Evolutionary conservation across 768 basidiomycete genomes (phyloP).

Genomic region (Collybia sp.): DNA sequence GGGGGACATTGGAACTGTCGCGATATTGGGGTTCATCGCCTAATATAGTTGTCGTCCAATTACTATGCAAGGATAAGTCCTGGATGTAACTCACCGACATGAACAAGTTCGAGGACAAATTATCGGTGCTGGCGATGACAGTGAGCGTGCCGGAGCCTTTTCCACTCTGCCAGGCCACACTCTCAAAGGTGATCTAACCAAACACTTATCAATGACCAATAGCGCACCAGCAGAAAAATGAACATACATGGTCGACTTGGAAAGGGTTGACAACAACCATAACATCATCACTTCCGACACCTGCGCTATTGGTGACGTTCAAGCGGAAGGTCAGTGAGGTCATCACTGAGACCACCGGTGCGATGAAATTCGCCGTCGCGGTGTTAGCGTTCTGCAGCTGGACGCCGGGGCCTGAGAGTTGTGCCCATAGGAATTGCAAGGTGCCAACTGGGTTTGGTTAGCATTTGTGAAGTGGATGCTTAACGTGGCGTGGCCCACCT

Average conservation of each 20-base stretch:
- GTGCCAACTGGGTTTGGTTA: background rate
- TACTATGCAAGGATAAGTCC: background rate
- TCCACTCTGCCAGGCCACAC: constrained; percentile 12
- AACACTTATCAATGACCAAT: background rate
- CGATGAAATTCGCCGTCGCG: constrained; percentile 5
- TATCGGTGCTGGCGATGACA: constrained; percentile 11
- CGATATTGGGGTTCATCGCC: constrained; percentile 10
- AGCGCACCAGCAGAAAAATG: background rate
- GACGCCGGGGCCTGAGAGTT: constrained; percentile 5
- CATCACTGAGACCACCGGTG: constrained; percentile 5
- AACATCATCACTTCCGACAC: constrained; percentile 6
- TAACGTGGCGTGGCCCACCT: background rate
- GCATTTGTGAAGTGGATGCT: background rate
- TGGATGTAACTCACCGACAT: constrained; percentile 4
- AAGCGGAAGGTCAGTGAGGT: constrained; percentile 6
- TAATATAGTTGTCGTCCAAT: background rate
- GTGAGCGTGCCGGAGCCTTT: constrained; percentile 11
- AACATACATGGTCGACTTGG: constrained; percentile 8
- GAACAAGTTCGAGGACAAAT: constrained; percentile 5
- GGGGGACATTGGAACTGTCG: constrained; percentile 8
- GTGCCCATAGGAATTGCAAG: constrained; percentile 8
- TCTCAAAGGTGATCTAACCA: constrained; percentile 9
- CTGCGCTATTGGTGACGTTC: background rate
- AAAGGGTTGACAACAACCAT: constrained; percentile 8
- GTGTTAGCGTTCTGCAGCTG: constrained; percentile 1